A percentile compares a stretch with the other conserved stretches of the same genome.
Conservation (phyloP, 306 rosid species). For the Quercus mongolica region DNA sequence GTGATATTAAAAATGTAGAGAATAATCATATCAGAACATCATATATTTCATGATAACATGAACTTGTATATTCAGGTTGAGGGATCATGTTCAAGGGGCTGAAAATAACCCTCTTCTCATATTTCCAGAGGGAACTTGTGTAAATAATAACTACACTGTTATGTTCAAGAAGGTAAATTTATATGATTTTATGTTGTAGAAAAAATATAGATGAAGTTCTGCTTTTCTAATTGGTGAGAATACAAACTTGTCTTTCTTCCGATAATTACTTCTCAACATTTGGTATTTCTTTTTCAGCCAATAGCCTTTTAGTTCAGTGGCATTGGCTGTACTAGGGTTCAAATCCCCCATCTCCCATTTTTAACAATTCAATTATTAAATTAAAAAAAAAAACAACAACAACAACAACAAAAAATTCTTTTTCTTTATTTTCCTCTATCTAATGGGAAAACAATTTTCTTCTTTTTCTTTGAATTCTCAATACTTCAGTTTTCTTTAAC, state of each 20-base stretch:
- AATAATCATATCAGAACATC: constrained; percentile 1
- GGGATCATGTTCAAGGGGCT: constrained; percentile 82
- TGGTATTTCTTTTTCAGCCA: too few species aligned
- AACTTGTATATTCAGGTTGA: constrained; percentile 52
- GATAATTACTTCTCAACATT: neutral
- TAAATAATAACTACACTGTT: constrained; percentile 91
- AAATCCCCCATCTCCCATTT: too few species aligned
- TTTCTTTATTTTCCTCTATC: neutral
- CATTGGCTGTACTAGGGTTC: too few species aligned
- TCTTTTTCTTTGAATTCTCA: constrained; percentile 1
- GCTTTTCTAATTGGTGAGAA: neutral
- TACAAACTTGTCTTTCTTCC: neutral
- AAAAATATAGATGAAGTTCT: neutral
- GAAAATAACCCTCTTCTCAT: constrained; percentile 96
- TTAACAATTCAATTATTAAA: too few species aligned
- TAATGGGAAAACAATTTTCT: neutral
- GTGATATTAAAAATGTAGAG: constrained; percentile 27
- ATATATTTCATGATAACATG: constrained; percentile 17
- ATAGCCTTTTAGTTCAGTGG: too few species aligned
- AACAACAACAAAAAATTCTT: neutral
- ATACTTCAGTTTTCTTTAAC: neutral
- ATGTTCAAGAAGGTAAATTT: constrained; percentile 87
- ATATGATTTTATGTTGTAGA: constrained; percentile 1
- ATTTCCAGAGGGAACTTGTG: constrained; percentile 99
- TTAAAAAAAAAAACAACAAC: too few species aligned